Conservation (phyloP, 108 stramenopile genomes). For the Discostella pseudostelligera region DNA sequence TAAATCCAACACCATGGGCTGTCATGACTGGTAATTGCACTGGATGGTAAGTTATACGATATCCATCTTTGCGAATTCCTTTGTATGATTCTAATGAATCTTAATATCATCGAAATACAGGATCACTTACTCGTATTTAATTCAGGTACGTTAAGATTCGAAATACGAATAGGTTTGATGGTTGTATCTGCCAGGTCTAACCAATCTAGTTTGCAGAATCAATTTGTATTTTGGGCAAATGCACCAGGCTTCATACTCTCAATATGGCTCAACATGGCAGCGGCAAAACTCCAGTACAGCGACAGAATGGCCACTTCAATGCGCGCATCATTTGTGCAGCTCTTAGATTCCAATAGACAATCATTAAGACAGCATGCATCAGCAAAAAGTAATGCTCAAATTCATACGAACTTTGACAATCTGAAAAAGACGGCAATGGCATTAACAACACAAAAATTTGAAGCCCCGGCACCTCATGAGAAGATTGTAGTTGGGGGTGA, state of each 20-base stretch:
- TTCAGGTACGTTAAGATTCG: constrained; percentile 21
- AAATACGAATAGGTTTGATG: neutral
- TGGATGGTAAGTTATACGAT: constrained; percentile 4
- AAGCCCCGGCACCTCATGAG: constrained; percentile 67
- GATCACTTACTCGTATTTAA: constrained; percentile 61
- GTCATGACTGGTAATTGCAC: constrained; percentile 76
- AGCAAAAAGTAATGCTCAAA: constrained; percentile 5
- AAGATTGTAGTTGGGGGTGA: constrained; percentile 44
- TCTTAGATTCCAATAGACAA: constrained; percentile 44
- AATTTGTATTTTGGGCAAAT: constrained; percentile 73
- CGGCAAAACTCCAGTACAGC: constrained; percentile 67
- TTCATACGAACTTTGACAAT: constrained; percentile 33
- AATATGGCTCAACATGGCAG: constrained; percentile 75
- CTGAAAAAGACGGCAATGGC: constrained; percentile 53
- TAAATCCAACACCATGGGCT: constrained; percentile 84
- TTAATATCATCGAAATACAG: no score
- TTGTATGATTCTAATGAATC: no score
- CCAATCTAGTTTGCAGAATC: constrained; percentile 40
- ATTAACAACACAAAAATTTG: constrained; percentile 58
- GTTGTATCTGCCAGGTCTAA: constrained; percentile 32
- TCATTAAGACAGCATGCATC: constrained; percentile 16
- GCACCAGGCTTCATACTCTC: constrained; percentile 65
- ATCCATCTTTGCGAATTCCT: no score
- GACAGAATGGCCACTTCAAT: constrained; percentile 39
- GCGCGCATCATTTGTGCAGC: constrained; percentile 41